Base-by-base conservation (phyloP, 2,329 filamentous ascomycete genomes). In the Neopestalotiopsis sp. region DNA sequence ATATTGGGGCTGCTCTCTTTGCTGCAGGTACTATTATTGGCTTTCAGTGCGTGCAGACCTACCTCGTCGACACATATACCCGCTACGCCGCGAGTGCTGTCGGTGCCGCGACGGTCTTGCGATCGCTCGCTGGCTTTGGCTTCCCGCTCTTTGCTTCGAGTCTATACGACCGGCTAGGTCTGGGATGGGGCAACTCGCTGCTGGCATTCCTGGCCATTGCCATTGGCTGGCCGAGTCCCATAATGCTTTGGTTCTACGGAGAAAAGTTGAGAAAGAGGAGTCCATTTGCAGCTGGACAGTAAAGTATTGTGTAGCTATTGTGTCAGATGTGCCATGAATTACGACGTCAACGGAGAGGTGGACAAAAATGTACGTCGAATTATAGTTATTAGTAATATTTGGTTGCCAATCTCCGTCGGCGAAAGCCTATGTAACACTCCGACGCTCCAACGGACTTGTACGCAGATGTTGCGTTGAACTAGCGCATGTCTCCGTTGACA, bases 131-230 rank as follows among this genome's bases (percentile, higher is more conserved):
- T 3, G 85, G 84, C 1, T 86, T 87, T 32, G 83, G 83, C 7
- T 82, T 88, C 65, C 86, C 86, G 12, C 78, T 89, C 1, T 86
- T 87, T 49, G 85, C 83, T 0, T 82, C 84, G 1, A 71, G 69
- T 12, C 79, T 88, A 79, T 88, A 86, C 71, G 71, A 72, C 2
- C 70, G 71, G 1, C 74, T 84, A 10, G 80, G 81, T 4, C 74
- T 81, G 74, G 89, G 75, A 72, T 91, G 73, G 88, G 84, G 69
- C 2, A 84, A 82, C 70, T 82, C 79, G 13, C 69, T 84, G 4
- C 72, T 84, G 42, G 82, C 78, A 0, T 85, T 89, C 67, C 78
- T 89, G 30, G 85, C 84, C 0, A 77, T 90, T 30, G 85, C 75
- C 0, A 74, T 91, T 56, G 86, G 86, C 0, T 78, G 85, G 63